Evolutionary conservation across 2,329 filamentous ascomycete species (phyloP).

Genomic region (Thermochaetoides dissita): DNA sequence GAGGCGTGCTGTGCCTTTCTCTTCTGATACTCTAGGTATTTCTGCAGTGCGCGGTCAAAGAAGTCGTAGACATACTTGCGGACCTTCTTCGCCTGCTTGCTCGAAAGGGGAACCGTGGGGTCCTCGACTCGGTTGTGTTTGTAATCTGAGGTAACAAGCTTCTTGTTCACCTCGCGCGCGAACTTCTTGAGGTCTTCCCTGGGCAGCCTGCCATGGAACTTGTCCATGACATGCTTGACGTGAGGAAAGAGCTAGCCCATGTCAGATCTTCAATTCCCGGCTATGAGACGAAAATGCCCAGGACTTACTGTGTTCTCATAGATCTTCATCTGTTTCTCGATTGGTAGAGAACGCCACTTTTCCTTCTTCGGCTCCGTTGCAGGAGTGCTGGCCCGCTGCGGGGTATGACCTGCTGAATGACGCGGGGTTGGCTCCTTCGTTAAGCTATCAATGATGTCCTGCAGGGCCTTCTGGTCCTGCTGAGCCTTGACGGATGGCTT

Average conservation of each 20-base stretch:
- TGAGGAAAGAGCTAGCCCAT: constrained; percentile 58
- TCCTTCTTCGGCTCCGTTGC: constrained; percentile 48
- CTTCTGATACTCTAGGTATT: constrained; percentile 56
- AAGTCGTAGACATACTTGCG: constrained; percentile 75
- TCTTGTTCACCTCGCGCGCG: constrained; percentile 62
- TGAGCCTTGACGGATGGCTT: constrained; percentile 51
- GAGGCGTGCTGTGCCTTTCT: constrained; percentile 33
- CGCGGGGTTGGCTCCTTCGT: constrained; percentile 52
- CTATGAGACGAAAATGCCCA: background rate
- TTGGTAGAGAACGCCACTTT: constrained; percentile 53
- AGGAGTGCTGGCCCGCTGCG: constrained; percentile 42
- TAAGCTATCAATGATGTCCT: constrained; percentile 75
- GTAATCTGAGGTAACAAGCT: constrained; percentile 81
- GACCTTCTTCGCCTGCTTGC: constrained; percentile 68
- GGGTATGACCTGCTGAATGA: constrained; percentile 45
- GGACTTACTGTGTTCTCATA: constrained; percentile 79
- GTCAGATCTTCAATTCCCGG: too few species aligned
- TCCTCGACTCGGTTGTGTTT: constrained; percentile 78
- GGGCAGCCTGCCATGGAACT: constrained; percentile 73
- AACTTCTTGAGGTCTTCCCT: constrained; percentile 59
- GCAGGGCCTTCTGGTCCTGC: constrained; percentile 57
- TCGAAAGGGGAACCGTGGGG: constrained; percentile 51
- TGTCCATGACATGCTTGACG: constrained; percentile 74
- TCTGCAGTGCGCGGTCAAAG: constrained; percentile 71
- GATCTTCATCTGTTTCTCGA: constrained; percentile 86